Evolutionary conservation across 2,329 filamentous ascomycete species (phyloP), one percentile per base, ranked within the genome.

Genomic region (Diaporthe ampelina): DNA sequence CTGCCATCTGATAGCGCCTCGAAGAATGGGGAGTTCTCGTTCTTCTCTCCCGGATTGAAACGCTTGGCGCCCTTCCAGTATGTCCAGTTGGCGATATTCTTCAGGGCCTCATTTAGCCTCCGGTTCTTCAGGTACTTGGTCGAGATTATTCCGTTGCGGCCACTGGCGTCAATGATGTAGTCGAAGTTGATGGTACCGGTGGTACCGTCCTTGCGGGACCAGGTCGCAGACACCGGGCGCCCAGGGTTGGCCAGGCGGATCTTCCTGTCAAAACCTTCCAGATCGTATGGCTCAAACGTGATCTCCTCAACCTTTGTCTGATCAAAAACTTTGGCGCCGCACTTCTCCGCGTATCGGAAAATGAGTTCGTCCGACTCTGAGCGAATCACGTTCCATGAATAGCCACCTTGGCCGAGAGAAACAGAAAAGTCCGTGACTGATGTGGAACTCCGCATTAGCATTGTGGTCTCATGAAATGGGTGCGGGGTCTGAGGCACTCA

Each of bases 51-150:
- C 2, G 61, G 61, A 21, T 24, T 32, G 43, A 50, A 67, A 4
- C 43, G 21, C 37, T 71, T 61, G 10, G 69, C 52, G 5, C 57
- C 81, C 67, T 83, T 82, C 81, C 82, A 89, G 76, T 89, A 89
- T 0, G 79, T 84, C 87, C 87, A 89, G 68, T 76, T 85, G 8
- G 88, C 87, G 13, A 88, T 74, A 72, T 88, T 89, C 79, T 88
- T 88, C 26, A 89, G 79, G 0, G 81, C 84, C 52, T 85, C 75
- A 77, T 88, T 89, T 76, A 81, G 86, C 5, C 78, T 80, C 1
- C 87, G 83, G 76, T 87, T 87, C 79, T 87, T 88, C 32, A 86
- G 72, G 76, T 88, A 88, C 76, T 86, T 87, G 26, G 85, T 89
- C 65, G 80, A 83, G 15, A 89, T 26, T 4, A 89, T 65, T 3